These are phyloP conservation scores for Trichophaea hybrida DNA, from an alignment of 2,329 filamentous ascomycete genomes.

Conservation along the genomic window DNA sequence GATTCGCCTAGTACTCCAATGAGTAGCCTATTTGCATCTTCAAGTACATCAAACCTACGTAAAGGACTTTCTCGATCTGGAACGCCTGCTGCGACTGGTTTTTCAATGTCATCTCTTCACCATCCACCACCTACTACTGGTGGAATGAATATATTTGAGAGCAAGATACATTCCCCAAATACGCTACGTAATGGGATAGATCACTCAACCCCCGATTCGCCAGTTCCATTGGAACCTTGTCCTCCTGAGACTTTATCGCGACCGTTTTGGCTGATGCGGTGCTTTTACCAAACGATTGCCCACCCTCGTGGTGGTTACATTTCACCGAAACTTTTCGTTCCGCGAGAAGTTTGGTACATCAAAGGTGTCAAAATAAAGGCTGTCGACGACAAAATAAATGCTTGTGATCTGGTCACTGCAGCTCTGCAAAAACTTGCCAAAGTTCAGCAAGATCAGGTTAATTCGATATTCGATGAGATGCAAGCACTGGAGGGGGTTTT, in stretches of 20 bases:
- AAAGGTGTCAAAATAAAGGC: slow-evolving; percentile 86
- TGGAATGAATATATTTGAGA: slow-evolving; percentile 71
- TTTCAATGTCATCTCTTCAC: slow-evolving; percentile 48
- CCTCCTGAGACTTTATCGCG: slow-evolving; percentile 78
- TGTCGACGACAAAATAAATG: slow-evolving; percentile 82
- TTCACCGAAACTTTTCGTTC: slow-evolving; percentile 81
- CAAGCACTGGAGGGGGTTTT: slow-evolving; percentile 72
- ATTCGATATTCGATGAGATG: slow-evolving; percentile 87
- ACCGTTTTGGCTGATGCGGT: slow-evolving; percentile 96
- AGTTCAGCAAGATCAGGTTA: slow-evolving; percentile 80
- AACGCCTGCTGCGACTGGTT: slow-evolving; percentile 29
- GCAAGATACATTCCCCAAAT: slow-evolving; percentile 55
- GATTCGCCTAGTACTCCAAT: slow-evolving; percentile 62
- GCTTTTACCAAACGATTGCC: slow-evolving; percentile 77
- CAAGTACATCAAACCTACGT: slow-evolving; percentile 27
- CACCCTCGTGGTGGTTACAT: slow-evolving; percentile 87
- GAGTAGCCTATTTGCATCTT: slow-evolving; percentile 50
- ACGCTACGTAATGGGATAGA: slow-evolving; percentile 43
- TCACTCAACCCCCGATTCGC: slow-evolving; percentile 55
- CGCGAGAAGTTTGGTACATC: slow-evolving; percentile 83
- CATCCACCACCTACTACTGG: slow-evolving; percentile 48
- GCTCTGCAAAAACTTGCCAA: slow-evolving; percentile 68
- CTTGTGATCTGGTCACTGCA: slow-evolving; percentile 80
- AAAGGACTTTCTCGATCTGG: slow-evolving; percentile 20
- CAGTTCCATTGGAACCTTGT: slow-evolving; percentile 67